Base-by-base conservation (phyloP, 208 protist species). In the Endotrypanum monterogeii region DNA sequence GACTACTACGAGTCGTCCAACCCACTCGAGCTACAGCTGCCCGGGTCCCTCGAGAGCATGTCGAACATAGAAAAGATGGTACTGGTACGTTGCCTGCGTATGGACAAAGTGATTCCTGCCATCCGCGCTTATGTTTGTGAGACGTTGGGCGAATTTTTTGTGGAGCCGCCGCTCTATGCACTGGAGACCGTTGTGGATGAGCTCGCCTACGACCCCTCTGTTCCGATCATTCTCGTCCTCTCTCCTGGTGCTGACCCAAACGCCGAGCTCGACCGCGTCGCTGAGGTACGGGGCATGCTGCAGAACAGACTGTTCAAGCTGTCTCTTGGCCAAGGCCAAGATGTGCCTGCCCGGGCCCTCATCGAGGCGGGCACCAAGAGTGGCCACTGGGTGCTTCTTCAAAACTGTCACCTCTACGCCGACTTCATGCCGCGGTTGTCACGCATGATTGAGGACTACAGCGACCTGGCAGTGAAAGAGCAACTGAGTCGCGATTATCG, bases 161-260 rank as follows among this genome's bases (percentile, higher is more conserved):
- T 99, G 16, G 96, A 97, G 63, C 90, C 98, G 14, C 96, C 98
- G 28, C 87, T 97, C 44, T 99, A 99, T 87, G 86, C 98, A 51
- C 83, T 99, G 30, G 94, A 94, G 54, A 90, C 84, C 16, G 89
- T 98, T 16, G 94, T 97, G 35, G 88, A 95, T 51, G 88, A 98
- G 77, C 87, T 98, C 48, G 91, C 91, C 39, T 86, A 89, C 74
- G 91, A 96, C 71, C 82, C 95, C 11, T 92, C 86, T 9, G 90
- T 98, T 25, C 98, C 98, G 14, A 81, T 99, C 66, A 98, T 99
- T 60, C 98, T 99, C 52, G 94, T 99, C 2, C 93, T 99, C 9
- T 99, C 98, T 11, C 88, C 97, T 4, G 99, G 99, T 71, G 98
- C 98, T 3, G 98, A 99, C 87, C 98, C 99, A 18, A 95, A 92